Base-by-base conservation (phyloP, 768 basidiomycete species). In the Leccinellum rugosiceps region DNA sequence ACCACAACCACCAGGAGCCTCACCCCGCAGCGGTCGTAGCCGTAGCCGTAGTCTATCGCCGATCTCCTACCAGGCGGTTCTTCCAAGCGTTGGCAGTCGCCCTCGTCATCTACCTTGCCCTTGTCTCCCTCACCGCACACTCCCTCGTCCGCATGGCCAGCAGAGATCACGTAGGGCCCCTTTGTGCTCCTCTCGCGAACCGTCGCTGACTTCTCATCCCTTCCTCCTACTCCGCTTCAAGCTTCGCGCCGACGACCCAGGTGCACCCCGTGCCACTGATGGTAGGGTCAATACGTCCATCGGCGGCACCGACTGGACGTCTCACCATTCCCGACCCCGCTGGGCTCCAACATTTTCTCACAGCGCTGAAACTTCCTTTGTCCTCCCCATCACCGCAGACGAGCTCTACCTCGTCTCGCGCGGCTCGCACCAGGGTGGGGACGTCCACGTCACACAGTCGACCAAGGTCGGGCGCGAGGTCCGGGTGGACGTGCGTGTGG, bases 321-420 rank as follows among this genome's bases (percentile, higher is more conserved):
- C 52, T 2, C 58, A 65, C 26, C 57, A 56, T 0, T 0, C 30
- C 7, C 41, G 19, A 3, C 66, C 69, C 0, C 25, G 14, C 17
- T 70, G 69, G 71, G 59, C 59, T 3, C 57, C 60, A 5, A 5
- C 23, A 13, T 71, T 53, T 14, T 10, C 61, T 6, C 21, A 45
- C 3, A 30, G 66, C 21, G 67, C 68, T 4, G 56, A 69, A 15
- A 58, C 68, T 4, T 57, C 61, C 1, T 72, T 77, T 21, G 45
- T 64, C 0, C 66, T 78, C 35, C 71, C 72, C 30, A 50, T 72
- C 15, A 30, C 57, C 1, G 59, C 75, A 1, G 66, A 73, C 0
- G 62, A 63, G 3, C 55, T 77, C 28, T 78, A 71, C 35, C 57
- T 77, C 41, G 26, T 78, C 50, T 63, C 75, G 26, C 69, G 69